Evolutionary conservation across 2,329 filamentous ascomycete genomes (phyloP), one percentile per base, ranked within the genome.

Genomic region (Exserohilum rostratum): DNA sequence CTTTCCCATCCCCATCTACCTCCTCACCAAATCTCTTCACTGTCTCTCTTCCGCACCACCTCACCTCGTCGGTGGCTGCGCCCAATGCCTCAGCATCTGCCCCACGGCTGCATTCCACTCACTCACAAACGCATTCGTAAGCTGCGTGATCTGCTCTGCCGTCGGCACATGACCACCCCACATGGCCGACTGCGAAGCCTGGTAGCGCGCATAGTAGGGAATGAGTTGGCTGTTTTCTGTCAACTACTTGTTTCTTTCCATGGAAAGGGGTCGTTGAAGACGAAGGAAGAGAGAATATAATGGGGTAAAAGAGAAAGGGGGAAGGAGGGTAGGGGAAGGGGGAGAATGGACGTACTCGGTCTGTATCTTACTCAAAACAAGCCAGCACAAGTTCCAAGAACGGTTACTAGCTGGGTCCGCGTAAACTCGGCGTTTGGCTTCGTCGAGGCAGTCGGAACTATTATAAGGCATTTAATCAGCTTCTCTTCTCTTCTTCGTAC

Each of bases 371-470:
- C 77, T 77, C 9, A 91, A 76, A 29, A 89, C 85, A 40, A 91
- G 76, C 88, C 89, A 91, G 37, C 87, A 89, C 63, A 89, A 79
- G 68, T 91, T 92, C 88, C 89, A 91, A 69, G 87, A 90, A 20
- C 86, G 82, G 63, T 86, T 86, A 60, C 86, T 88, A 15, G 81
- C 77, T 0, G 87, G 87, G 58, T 91, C 89, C 25, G 76, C 78
- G 50, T 82, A 79, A 2, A 91, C 88, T 18, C 86, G 79, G 50
- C 77, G 74, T 65, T 88, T 87, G 0, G 88, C 88, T 66, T 90
- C 87, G 45, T 84, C 80, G 1, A 91, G 70, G 30, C 88, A 81
- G 44, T 87, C 85, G 11, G 83, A 84, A 61, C 84, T 85, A 46
- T 11, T 1, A 18, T 20, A 5, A 0, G 2, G 0, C 11, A 3